phyloP scores from a whole-genome alignment of 257 asterid species.

The Fraxinus cuspidata region DNA sequence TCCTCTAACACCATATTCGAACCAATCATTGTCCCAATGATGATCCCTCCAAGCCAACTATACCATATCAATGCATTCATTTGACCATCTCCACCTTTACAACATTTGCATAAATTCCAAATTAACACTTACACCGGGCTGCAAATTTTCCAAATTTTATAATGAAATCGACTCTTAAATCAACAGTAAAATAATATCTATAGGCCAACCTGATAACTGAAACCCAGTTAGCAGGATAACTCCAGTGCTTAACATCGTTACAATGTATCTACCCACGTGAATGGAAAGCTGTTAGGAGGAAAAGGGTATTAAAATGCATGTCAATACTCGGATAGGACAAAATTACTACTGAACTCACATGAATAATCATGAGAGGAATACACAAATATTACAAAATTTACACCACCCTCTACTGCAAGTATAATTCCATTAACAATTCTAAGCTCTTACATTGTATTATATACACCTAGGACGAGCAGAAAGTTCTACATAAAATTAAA shows the following conservation, averaged over 20 bases:
- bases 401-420: too few species aligned
- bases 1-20: conserved; percentile 94
- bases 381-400: background rate
- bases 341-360: background rate
- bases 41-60: conserved; percentile 96
- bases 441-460: background rate
- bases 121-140: conserved; percentile 1
- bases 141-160: background rate
- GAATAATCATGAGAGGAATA: background rate
- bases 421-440: too few species aligned
- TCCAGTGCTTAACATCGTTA: conserved; percentile 93
- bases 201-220: conserved; percentile 82
- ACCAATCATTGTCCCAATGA: conserved; percentile 95
- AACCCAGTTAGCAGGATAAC: conserved; percentile 78
- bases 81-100: conserved; percentile 76
- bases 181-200: background rate
- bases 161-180: background rate
- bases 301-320: background rate
- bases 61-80: conserved; percentile 89
- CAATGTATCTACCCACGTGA: conserved; percentile 82
- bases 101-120: conserved; percentile 26
- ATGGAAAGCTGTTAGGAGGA: conserved; percentile 55
- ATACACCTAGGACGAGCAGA: too few species aligned
- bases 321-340: background rate
- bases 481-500: too few species aligned